Conservation (phyloP, 306 rosid species). For the Vachellia collinsii region DNA sequence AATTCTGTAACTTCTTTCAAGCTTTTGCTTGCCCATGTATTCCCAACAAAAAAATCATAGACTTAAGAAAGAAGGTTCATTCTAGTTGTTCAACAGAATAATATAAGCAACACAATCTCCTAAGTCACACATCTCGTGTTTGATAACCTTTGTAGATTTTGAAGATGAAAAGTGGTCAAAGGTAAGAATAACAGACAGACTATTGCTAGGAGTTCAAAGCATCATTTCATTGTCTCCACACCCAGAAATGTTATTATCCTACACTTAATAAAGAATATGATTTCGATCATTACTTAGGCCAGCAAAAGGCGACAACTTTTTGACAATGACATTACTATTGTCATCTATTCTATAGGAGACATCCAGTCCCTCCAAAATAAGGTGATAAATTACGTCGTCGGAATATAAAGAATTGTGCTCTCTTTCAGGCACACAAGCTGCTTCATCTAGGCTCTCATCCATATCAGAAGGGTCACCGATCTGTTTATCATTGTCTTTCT, state of each 20-base stretch:
- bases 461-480: constrained; percentile 47
- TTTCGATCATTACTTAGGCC: constrained; percentile 32
- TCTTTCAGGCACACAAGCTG: constrained; percentile 35
- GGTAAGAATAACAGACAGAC: neutral
- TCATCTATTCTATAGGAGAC: constrained; percentile 71
- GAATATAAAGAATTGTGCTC: constrained; percentile 39
- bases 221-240: neutral
- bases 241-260: neutral
- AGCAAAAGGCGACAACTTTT: constrained; percentile 49
- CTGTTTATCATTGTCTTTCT: constrained; percentile 39
- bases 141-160: neutral
- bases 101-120: neutral
- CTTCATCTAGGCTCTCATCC: constrained; percentile 51
- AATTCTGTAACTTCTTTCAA: too few relatives aligned
- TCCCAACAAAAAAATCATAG: neutral
- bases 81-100: neutral
- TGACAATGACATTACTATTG: constrained; percentile 61
- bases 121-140: neutral
- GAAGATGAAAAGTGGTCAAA: neutral
- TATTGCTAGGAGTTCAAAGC: neutral
- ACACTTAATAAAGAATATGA: neutral
- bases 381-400: constrained; percentile 59
- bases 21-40: too few relatives aligned
- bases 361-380: constrained; percentile 75
- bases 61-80: neutral